Evolutionary conservation across 23 red algal species (phyloP).

Genomic region (Cyanidium caldarium): DNA sequence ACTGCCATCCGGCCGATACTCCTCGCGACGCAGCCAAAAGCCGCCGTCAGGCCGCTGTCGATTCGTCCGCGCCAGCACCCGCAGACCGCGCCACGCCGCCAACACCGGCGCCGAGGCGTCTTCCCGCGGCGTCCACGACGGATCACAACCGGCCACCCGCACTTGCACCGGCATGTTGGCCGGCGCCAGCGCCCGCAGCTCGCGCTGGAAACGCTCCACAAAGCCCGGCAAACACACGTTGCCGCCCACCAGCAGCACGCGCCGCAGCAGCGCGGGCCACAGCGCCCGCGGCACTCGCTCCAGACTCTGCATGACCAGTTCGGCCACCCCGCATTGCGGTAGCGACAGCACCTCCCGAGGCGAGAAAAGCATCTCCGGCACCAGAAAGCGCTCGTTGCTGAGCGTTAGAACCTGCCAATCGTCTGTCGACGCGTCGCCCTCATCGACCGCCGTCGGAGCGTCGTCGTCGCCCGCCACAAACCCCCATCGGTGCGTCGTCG

Average conservation of each 20-base stretch:
- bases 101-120: no score
- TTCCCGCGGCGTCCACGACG: no score
- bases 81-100: no score
- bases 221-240: slow-evolving; percentile 41
- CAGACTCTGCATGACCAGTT: slow-evolving; percentile 34
- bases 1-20: no score
- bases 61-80: no score
- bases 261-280: slow-evolving; percentile 27
- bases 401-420: slow-evolving; percentile 29
- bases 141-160: not conserved
- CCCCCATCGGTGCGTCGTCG: no score
- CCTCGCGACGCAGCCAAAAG: no score
- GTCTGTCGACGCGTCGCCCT: slow-evolving; percentile 11
- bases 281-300: slow-evolving; percentile 16
- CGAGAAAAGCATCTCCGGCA: slow-evolving; percentile 56
- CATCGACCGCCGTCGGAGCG: not conserved
- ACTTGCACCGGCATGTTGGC: slow-evolving; percentile 22
- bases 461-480: no score
- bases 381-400: slow-evolving; percentile 45
- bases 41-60: no score
- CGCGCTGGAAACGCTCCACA: slow-evolving; percentile 19
- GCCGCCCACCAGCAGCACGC: slow-evolving; percentile 51
- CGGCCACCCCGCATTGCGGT: slow-evolving; percentile 32
- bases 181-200: slow-evolving; percentile 38
- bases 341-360: slow-evolving; percentile 33